Base-by-base conservation (phyloP, 495 filamentous ascomycete species). In the Penicillium mononematosum region DNA sequence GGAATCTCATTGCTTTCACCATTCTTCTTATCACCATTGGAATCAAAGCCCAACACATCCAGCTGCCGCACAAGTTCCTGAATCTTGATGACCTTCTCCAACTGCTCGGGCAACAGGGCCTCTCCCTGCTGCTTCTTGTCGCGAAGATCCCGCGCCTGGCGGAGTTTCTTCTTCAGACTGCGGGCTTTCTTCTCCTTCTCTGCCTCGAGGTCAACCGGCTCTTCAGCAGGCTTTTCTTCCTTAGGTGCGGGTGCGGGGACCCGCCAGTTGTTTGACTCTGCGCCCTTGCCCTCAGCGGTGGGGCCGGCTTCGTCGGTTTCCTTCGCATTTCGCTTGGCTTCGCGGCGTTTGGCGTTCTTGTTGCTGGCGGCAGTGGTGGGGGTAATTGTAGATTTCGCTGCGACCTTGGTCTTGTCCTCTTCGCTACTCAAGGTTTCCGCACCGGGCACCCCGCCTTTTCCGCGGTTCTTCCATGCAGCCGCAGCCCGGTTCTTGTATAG, bases 1-100 rank as follows among this genome's bases (percentile, higher is more conserved):
- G 51, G 58, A 12, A 51, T 61, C 11, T 60, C 58, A 19, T 45
- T 55, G 19, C 39, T 56, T 9, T 51, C 22, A 12, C 51, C 56
- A 3, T 58, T 59, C 64, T 81, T 82, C 65, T 75, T 77, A 46
- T 82, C 78, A 1, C 82, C 85, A 50, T 87, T 79, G 22, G 74
- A 69, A 69, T 96, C 89, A 56, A 98, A 92, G 0, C 94, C 95
- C 29, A 99, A 75, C 7, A 79, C 78, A 61, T 96, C 91, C 27
- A 99, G 79, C 69, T 98, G 91, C 32, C 91, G 81, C 50, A 96
- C 87, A 19, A 99, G 80, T 73, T 97, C 94, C 49, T 90, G 89
- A 66, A 99, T 95, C 72, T 92, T 96, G 66, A 96, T 94, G 45
- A 99, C 88, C 76, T 99, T 99, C 57, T 91, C 92, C 51, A 98